A percentile compares a stretch with the other conserved stretches of the same genome.
phyloP scores from a whole-genome alignment of 2,329 filamentous ascomycete genomes.

The Podosphaera leucotricha region DNA sequence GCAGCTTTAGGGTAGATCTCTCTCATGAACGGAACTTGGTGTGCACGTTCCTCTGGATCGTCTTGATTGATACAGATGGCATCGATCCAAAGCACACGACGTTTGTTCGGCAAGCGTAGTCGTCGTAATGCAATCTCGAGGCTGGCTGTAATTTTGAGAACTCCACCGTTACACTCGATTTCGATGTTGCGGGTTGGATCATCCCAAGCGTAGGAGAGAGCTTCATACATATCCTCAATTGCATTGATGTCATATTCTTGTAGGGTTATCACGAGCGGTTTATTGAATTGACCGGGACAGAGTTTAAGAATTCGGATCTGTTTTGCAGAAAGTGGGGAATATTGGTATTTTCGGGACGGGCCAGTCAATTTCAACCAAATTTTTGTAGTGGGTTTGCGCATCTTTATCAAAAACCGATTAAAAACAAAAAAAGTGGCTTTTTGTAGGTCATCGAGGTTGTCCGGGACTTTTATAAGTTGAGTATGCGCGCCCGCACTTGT shows the following conservation, averaged over 20 bases:
- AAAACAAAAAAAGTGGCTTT: neutral
- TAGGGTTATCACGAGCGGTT: conserved; percentile 1
- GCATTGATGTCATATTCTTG: neutral
- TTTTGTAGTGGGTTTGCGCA: neutral
- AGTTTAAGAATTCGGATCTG: conserved; percentile 3
- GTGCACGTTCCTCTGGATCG: conserved; percentile 1
- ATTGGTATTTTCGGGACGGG: neutral
- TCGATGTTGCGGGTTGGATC: conserved; percentile 1
- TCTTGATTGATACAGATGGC: conserved; percentile 2
- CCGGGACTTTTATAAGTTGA: conserved; percentile 4
- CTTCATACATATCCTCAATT: conserved; percentile 3
- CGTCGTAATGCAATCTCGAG: conserved; percentile 1
- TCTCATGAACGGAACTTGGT: conserved; percentile 1
- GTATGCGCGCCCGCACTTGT: neutral
- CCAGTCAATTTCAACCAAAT: neutral
- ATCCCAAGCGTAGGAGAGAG: conserved; percentile 6
- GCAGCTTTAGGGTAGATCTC: neutral
- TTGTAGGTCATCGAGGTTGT: conserved; percentile 5
- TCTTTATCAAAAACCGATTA: neutral
- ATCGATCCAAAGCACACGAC: conserved; percentile 1
- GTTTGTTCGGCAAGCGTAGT: neutral
- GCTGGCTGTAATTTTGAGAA: conserved; percentile 1
- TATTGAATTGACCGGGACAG: neutral
- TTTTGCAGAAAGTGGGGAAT: conserved; percentile 1
- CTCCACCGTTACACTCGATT: conserved; percentile 2